Conservation (phyloP, 2,329 filamentous ascomycete species). For the Aspergillus puulaauensis region DNA sequence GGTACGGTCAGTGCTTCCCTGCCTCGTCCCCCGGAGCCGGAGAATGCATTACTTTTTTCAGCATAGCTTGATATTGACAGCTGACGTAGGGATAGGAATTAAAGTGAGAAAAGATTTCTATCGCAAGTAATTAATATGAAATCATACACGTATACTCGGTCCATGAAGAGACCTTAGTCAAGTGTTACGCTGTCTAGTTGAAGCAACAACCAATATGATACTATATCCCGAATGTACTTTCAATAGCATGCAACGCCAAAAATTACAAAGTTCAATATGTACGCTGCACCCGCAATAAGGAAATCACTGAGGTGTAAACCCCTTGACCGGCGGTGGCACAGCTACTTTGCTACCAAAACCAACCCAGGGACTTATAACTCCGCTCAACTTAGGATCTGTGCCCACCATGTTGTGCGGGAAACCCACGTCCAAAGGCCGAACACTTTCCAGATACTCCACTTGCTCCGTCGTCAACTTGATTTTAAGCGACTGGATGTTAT, state of each 20-base stretch:
- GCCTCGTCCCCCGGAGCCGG: too few species aligned
- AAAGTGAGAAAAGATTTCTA: too few species aligned
- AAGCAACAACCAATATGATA: neutral
- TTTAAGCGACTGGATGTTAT: constrained; percentile 67
- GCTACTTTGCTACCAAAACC: neutral
- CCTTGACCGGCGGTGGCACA: neutral
- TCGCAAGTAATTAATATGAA: neutral
- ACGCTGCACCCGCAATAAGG: neutral
- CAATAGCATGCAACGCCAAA: neutral
- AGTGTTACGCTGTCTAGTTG: neutral
- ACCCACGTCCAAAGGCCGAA: constrained; percentile 61
- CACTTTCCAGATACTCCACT: constrained; percentile 63
- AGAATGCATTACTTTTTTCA: too few species aligned
- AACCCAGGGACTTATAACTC: neutral
- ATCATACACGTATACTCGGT: neutral
- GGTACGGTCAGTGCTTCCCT: too few species aligned
- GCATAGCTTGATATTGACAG: too few species aligned
- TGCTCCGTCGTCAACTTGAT: constrained; percentile 61
- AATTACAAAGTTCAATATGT: neutral
- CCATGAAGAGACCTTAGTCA: neutral
- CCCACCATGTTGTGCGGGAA: constrained; percentile 63
- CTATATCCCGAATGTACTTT: too few species aligned
- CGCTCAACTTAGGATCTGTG: constrained; percentile 15
- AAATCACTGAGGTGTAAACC: neutral
- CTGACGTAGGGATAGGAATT: too few species aligned